Conservation (phyloP, 192 early-diverging fungal species). For the Spinellus fusiger region DNA sequence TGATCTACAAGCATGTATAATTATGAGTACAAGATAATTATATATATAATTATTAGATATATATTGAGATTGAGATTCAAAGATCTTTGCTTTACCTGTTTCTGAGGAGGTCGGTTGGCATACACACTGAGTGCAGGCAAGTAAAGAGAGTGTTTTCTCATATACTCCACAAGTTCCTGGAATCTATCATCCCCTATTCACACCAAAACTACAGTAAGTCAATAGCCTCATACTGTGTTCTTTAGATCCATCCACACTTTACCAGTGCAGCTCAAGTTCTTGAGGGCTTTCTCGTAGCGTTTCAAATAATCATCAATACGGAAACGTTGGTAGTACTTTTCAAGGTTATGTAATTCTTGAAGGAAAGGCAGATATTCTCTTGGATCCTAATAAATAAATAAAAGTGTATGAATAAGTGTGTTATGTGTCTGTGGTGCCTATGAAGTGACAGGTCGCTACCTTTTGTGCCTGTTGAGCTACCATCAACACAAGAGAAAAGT, state of each 20-base stretch:
- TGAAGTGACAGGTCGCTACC: constrained; percentile 18
- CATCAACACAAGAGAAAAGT: constrained; percentile 86
- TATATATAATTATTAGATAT: neutral
- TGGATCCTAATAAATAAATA: constrained; percentile 75
- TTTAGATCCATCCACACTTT: no score
- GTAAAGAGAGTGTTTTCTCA: constrained; percentile 61
- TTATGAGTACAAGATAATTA: neutral
- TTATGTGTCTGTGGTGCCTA: neutral
- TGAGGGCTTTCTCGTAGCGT: constrained; percentile 60
- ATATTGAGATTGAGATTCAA: no score
- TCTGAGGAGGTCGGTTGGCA: constrained; percentile 34
- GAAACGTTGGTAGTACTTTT: constrained; percentile 76
- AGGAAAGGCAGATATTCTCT: constrained; percentile 91
- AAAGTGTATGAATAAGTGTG: no score
- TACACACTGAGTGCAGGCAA: constrained; percentile 52
- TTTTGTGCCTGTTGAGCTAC: constrained; percentile 97
- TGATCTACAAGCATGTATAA: constrained; percentile 3
- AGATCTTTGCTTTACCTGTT: constrained; percentile 39
- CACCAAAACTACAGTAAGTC: no score
- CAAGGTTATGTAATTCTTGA: constrained; percentile 68
- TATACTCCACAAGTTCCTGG: constrained; percentile 58
- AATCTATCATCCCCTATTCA: constrained; percentile 46
- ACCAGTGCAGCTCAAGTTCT: constrained; percentile 56
- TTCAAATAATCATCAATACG: constrained; percentile 83
- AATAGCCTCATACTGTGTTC: no score